Percentiles rank a stretch among this genome's conserved stretches.
Evolutionary conservation across 495 filamentous ascomycete genomes (phyloP).

Genomic region (Aspergillus ostianus): DNA sequence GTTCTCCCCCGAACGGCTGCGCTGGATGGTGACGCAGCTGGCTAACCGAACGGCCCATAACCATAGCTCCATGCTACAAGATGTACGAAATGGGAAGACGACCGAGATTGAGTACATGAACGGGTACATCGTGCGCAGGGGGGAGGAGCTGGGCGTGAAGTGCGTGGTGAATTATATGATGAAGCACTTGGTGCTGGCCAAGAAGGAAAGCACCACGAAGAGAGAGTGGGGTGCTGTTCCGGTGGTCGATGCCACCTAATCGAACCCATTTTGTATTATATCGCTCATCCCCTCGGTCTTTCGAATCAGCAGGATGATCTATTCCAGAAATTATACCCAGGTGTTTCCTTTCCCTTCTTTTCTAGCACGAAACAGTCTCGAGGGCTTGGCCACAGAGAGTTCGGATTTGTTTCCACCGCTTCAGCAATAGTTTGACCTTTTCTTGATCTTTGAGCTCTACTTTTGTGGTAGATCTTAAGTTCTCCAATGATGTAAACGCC

Average conservation of each 20-base stretch:
- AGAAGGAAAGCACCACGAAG: constrained; percentile 18
- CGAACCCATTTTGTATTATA: constrained; percentile 15
- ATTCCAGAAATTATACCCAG: not conserved
- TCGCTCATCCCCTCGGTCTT: not conserved
- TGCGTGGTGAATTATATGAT: constrained; percentile 69
- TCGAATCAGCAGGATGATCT: not conserved
- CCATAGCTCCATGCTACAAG: constrained; percentile 78
- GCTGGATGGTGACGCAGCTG: constrained; percentile 53
- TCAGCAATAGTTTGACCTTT: constrained; percentile 38
- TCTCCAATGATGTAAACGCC: constrained; percentile 35
- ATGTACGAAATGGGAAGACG: constrained; percentile 56
- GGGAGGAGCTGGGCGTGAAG: constrained; percentile 63
- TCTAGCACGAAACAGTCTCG: constrained; percentile 24
- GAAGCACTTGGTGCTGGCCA: constrained; percentile 53
- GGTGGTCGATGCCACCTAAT: constrained; percentile 20
- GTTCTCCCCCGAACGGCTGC: constrained; percentile 56
- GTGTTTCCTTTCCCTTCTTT: not conserved
- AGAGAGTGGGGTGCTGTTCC: constrained; percentile 34
- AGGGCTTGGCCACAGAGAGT: constrained; percentile 35
- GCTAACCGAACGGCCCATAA: constrained; percentile 64
- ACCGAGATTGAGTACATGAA: constrained; percentile 87
- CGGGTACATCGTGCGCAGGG: constrained; percentile 73
- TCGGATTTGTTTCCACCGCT: constrained; percentile 54
- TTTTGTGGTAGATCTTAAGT: constrained; percentile 25
- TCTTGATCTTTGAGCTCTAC: constrained; percentile 19